Evolutionary conservation across 2,329 filamentous ascomycete genomes (phyloP).

Genomic region (Sclerotinia spermophila): DNA sequence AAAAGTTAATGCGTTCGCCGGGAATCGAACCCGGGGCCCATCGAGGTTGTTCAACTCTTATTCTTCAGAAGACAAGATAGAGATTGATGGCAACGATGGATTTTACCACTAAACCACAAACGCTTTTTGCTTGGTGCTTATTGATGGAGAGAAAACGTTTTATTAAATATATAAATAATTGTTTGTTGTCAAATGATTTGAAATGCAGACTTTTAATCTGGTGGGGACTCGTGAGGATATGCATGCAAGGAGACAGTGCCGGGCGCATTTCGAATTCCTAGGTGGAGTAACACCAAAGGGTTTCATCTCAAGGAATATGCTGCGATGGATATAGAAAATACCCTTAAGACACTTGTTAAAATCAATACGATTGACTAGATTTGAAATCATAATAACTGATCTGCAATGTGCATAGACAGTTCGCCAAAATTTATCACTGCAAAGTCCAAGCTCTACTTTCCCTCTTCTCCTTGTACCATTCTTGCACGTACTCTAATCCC

Average conservation of each 20-base stretch:
- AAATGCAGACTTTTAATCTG: neutral
- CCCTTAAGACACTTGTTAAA: neutral
- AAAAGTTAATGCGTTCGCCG: neutral
- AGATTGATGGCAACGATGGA: slow-evolving; percentile 20
- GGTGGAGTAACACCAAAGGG: neutral
- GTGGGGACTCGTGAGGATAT: neutral
- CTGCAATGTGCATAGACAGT: neutral
- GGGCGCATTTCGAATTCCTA: neutral
- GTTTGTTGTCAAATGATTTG: no score
- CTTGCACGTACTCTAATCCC: slow-evolving; percentile 5
- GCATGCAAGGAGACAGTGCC: neutral
- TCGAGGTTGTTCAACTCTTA: neutral
- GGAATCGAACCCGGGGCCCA: neutral
- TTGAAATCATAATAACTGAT: neutral
- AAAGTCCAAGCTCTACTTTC: neutral
- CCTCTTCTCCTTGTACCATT: slow-evolving; percentile 14
- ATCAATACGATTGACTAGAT: neutral
- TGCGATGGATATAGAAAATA: no score
- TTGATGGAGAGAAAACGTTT: no score
- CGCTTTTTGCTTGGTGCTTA: neutral
- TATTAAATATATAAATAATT: no score
- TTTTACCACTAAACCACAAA: slow-evolving; percentile 26
- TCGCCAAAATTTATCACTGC: neutral
- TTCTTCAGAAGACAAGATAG: no score
- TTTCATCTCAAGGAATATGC: neutral